Evolutionary conservation across 2,329 filamentous ascomycete genomes (phyloP).

Genomic region (Kalaharituber pfeilii): DNA sequence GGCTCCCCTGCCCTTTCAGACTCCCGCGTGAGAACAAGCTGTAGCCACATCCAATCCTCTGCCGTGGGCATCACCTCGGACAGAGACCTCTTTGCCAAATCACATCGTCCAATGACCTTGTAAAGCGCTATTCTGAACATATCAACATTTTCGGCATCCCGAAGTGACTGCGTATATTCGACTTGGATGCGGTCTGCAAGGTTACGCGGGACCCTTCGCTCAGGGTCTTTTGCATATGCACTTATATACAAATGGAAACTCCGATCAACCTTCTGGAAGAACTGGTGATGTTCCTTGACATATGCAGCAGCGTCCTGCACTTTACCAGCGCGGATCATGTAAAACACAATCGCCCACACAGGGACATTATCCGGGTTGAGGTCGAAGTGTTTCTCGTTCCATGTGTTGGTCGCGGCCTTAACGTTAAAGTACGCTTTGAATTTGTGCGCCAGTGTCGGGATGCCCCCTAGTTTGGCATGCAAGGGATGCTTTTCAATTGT

Average conservation of each 20-base stretch:
- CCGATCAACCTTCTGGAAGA: constrained; percentile 79
- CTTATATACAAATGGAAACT: constrained; percentile 79
- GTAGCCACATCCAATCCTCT: constrained; percentile 56
- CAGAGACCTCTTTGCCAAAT: constrained; percentile 45
- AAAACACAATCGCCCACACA: constrained; percentile 80
- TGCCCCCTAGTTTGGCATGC: constrained; percentile 76
- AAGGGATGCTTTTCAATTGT: constrained; percentile 67
- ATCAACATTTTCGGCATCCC: constrained; percentile 75
- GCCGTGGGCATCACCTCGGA: constrained; percentile 47
- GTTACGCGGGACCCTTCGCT: constrained; percentile 59
- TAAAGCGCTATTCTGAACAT: constrained; percentile 95
- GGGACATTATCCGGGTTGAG: constrained; percentile 20
- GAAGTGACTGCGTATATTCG: constrained; percentile 70
- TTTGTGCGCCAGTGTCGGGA: constrained; percentile 75
- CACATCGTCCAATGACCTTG: constrained; percentile 79
- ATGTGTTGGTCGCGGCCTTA: constrained; percentile 16
- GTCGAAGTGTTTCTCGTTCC: constrained; percentile 21
- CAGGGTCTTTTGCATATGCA: constrained; percentile 59
- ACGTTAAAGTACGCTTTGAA: constrained; percentile 65
- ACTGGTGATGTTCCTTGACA: constrained; percentile 57
- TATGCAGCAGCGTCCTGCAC: constrained; percentile 72
- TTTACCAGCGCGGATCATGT: constrained; percentile 69
- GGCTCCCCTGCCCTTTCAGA: constrained; percentile 46
- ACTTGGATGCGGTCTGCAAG: constrained; percentile 75
- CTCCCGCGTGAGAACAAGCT: constrained; percentile 51